phyloP scores from a whole-genome alignment of 805 yeast genomes.

The Wickerhamomyces silvicola region DNA sequence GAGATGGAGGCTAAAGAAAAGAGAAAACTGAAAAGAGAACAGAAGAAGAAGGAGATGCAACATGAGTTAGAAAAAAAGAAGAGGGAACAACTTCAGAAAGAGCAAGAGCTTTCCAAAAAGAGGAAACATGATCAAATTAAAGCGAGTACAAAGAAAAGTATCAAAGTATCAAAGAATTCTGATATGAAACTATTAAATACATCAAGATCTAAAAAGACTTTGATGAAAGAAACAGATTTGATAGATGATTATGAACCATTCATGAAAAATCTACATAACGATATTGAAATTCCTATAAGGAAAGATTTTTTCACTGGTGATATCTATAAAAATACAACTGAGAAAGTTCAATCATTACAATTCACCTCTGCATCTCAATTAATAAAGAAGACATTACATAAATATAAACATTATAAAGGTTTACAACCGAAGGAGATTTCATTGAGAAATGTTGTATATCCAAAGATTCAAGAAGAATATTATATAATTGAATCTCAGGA shows the following conservation, averaged over 20 bases:
- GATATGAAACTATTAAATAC: too few species aligned
- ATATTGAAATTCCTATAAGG: constrained; percentile 18
- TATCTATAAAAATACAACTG: constrained; percentile 15
- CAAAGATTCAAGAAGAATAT: constrained; percentile 44
- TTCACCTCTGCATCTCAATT: constrained; percentile 16
- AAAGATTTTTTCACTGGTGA: constrained; percentile 27
- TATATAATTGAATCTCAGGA: constrained; percentile 43
- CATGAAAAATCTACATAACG: constrained; percentile 11
- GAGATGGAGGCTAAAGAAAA: constrained; percentile 1
- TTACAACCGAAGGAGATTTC: constrained; percentile 20
- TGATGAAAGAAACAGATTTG: constrained; percentile 3
- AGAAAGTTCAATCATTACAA: constrained; percentile 11
- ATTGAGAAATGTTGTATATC: constrained; percentile 29
- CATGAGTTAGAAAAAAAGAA: not conserved
- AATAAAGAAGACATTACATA: constrained; percentile 11
- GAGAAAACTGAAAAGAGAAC: constrained; percentile 1
- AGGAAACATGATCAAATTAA: constrained; percentile 3
- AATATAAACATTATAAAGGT: constrained; percentile 24
- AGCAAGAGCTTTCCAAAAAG: not conserved
- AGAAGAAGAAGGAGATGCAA: constrained; percentile 4
- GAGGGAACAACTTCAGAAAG: too few species aligned
- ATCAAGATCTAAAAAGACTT: too few species aligned
- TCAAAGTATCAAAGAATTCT: too few species aligned
- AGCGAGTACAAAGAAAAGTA: constrained; percentile 1
- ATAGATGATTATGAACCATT: constrained; percentile 23